Evolutionary conservation across 1,284 basidiomycete genomes (phyloP), one percentile per base, ranked within the genome.

Genomic region (Fistulinella cinereoalba): DNA sequence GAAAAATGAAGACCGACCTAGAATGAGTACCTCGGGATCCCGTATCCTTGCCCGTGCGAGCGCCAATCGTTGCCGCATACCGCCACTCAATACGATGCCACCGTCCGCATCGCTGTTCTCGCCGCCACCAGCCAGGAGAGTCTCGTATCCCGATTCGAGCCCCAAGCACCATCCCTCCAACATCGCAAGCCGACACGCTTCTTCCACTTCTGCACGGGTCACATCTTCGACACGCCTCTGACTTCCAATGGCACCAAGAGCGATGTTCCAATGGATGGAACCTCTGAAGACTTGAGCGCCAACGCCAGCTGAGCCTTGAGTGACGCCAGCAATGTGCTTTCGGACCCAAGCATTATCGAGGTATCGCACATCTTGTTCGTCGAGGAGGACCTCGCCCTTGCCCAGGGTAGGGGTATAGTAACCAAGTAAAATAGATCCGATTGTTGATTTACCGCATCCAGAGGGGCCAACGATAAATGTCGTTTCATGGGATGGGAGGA

Each of bases 11-110:
- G 46, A 76, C 83, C 53, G 52, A 94, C 92, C 92, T 27, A 99
- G 83, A 61, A 99, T 88, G 52, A 99, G 74, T 15, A 99, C 85
- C 1, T 85, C 81, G 0, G 96, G 93, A 66, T 99, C 82, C 43
- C 94, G 77, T 46, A 99, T 71, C 49, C 82, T 77, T 2, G 94
- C 95, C 43, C 96, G 75, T 1, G 97, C 96, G 53, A 99, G 85
- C 1, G 93, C 92, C 15, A 99, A 65, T 10, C 97, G 71, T 71
- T 99, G 97, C 57, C 84, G 83, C 75, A 99, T 97, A 4, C 96
- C 96, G 22, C 97, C 96, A 52, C 88, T 92, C 51, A 98, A 71
- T 43, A 78, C 81, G 2, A 87, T 80, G 3, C 92, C 92, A 13
- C 79, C 82, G 33, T 47, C 50, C 6, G 39, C 29, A n/a, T 43